Conservation (phyloP, 2,329 filamentous ascomycete species). For the Zymoseptoria tritici region DNA sequence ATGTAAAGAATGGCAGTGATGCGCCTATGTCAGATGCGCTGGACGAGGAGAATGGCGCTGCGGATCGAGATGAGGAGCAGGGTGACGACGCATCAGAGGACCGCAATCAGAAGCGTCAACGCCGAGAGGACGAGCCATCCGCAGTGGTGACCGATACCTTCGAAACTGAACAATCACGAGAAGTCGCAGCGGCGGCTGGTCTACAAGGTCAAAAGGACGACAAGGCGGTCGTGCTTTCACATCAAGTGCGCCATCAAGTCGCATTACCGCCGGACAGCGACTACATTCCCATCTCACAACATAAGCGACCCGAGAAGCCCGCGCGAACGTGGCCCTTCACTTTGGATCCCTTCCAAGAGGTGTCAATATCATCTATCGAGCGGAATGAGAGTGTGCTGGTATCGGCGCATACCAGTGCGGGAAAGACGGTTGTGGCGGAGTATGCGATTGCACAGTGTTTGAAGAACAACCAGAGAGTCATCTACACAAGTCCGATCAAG, state of each 20-base stretch:
- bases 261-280: slow-evolving; percentile 78
- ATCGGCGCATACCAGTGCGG: slow-evolving; percentile 93
- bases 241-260: slow-evolving; percentile 98
- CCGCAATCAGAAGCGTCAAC: slow-evolving; percentile 56
- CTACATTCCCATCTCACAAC: slow-evolving; percentile 78
- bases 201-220: slow-evolving; percentile 54
- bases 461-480: slow-evolving; percentile 95
- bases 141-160: slow-evolving; percentile 90
- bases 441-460: slow-evolving; percentile 97
- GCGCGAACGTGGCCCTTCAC: slow-evolving; percentile 81
- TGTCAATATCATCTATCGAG: slow-evolving; percentile 91
- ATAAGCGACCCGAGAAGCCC: slow-evolving; percentile 81
- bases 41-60: slow-evolving; percentile 8
- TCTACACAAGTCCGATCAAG: slow-evolving; percentile 99
- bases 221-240: slow-evolving; percentile 72
- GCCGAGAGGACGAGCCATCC: slow-evolving; percentile 57
- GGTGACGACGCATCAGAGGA: slow-evolving; percentile 39
- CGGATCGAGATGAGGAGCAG: slow-evolving; percentile 32
- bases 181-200: slow-evolving; percentile 74
- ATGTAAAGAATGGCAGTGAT: slow-evolving; percentile 51
- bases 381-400: slow-evolving; percentile 93
- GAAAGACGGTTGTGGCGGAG: slow-evolving; percentile 96
- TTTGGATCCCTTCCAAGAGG: slow-evolving; percentile 93
- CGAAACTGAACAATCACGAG: slow-evolving; percentile 87
- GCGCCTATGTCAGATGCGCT: slow-evolving; percentile 39